Percentiles rank a stretch among this genome's conserved stretches.
These are phyloP conservation scores for Suhomyces sp. DNA, from an alignment of 805 yeast genomes.

Conservation along the genomic window DNA sequence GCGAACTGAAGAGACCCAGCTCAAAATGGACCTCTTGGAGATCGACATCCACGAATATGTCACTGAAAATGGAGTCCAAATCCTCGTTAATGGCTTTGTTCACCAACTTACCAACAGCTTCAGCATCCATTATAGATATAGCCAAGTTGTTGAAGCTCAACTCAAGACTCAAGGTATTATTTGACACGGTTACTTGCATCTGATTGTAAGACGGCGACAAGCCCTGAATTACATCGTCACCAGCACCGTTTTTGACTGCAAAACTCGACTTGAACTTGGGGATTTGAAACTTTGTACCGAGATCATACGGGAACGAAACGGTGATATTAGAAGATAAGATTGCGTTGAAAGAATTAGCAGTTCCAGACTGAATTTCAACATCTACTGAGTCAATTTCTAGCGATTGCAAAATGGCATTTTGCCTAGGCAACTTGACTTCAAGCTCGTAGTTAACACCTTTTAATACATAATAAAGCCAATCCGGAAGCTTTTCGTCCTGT, in stretches of 20 bases:
- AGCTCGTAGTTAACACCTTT: slow-evolving; percentile 10
- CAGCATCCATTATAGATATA: slow-evolving; percentile 10
- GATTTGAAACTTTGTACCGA: slow-evolving; percentile 3
- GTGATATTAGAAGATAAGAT: slow-evolving; percentile 6
- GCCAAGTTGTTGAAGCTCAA: slow-evolving; percentile 7
- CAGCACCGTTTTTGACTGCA: slow-evolving; percentile 2
- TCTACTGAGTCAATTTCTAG: background rate
- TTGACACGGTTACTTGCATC: background rate
- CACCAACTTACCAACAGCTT: slow-evolving; percentile 13
- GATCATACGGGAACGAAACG: background rate
- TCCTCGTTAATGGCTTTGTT: slow-evolving; percentile 1
- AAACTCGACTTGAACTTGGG: slow-evolving; percentile 9
- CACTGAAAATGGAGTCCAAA: background rate
- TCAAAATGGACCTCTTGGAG: slow-evolving; percentile 12
- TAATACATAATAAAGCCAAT: slow-evolving; percentile 23
- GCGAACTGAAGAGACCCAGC: slow-evolving; percentile 3
- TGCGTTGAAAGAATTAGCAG: background rate
- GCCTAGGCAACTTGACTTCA: slow-evolving; percentile 13
- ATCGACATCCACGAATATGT: slow-evolving; percentile 8
- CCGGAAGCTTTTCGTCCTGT: slow-evolving; percentile 15
- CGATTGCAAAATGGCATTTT: background rate
- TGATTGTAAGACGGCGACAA: slow-evolving; percentile 7
- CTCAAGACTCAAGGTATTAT: background rate
- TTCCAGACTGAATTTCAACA: background rate
- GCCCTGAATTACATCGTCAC: slow-evolving; percentile 7